These are phyloP conservation scores for Pelagomonas calceolata DNA, from an alignment of 108 stramenopile genomes.

Conservation along the genomic window DNA sequence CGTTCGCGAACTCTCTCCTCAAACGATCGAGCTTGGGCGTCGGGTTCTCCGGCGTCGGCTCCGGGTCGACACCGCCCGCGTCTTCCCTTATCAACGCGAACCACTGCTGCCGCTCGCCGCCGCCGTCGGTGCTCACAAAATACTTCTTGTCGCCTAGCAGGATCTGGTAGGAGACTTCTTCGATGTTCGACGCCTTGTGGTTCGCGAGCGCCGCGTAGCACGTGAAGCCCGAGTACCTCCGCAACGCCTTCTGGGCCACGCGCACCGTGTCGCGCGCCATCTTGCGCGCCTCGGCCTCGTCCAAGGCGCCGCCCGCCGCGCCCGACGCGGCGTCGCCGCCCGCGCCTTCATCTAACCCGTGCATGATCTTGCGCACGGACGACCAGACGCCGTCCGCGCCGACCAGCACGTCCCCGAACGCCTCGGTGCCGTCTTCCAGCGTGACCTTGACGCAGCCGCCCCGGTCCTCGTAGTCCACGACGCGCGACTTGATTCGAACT, in stretches of 20 bases:
- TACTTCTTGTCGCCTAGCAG: slow-evolving; percentile 80
- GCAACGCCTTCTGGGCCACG: slow-evolving; percentile 60
- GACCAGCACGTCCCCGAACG: slow-evolving; percentile 77
- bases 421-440: slow-evolving; percentile 73
- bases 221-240: slow-evolving; percentile 72
- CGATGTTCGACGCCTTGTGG: slow-evolving; percentile 72
- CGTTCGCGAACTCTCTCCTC: slow-evolving; percentile 60
- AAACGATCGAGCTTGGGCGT: slow-evolving; percentile 67
- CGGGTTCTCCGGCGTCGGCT: slow-evolving; percentile 67
- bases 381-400: slow-evolving; percentile 96
- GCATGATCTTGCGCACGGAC: slow-evolving; percentile 59
- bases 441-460: slow-evolving; percentile 43
- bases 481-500: slow-evolving; percentile 67
- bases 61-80: slow-evolving; percentile 73
- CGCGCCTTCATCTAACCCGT: slow-evolving; percentile 65
- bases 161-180: slow-evolving; percentile 80
- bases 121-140: slow-evolving; percentile 90
- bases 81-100: slow-evolving; percentile 82
- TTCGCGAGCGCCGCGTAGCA: slow-evolving; percentile 74
- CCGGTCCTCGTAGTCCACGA: slow-evolving; percentile 54
- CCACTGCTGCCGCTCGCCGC: slow-evolving; percentile 94
- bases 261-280: slow-evolving; percentile 44
- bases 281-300: slow-evolving; percentile 56
- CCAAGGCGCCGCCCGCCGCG: slow-evolving; percentile 72
- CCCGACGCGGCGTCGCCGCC: slow-evolving; percentile 74